A percentile compares a stretch with the other conserved stretches of the same genome.
Evolutionary conservation across 768 basidiomycete species (phyloP).

Genomic region (Daedalea quercina): DNA sequence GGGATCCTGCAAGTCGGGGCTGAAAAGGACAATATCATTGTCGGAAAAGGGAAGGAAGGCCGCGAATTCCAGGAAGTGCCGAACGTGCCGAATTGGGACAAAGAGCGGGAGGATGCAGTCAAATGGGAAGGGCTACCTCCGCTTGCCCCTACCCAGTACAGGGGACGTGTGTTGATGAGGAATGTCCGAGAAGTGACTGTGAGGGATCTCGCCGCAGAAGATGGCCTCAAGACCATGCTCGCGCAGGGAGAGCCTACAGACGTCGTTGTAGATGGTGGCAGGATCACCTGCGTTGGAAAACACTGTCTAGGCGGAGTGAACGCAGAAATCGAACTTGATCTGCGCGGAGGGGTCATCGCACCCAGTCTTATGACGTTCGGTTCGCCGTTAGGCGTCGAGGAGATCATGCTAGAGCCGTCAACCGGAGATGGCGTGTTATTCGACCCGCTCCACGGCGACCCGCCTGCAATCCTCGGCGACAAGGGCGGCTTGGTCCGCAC

Average conservation of each 20-base stretch:
- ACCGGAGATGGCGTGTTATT: constrained; percentile 62
- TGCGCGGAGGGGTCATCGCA: constrained; percentile 62
- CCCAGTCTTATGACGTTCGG: constrained; percentile 73
- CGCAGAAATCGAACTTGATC: constrained; percentile 47
- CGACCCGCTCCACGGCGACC: constrained; percentile 42
- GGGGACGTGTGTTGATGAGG: constrained; percentile 46
- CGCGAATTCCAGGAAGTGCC: constrained; percentile 35
- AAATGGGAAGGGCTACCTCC: constrained; percentile 73
- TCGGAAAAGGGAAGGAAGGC: constrained; percentile 20
- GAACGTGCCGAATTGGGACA: constrained; percentile 61
- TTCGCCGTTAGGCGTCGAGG: constrained; percentile 59
- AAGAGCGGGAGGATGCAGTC: constrained; percentile 56
- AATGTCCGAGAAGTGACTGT: constrained; percentile 44
- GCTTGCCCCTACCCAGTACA: constrained; percentile 37
- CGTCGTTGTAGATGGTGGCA: constrained; percentile 35
- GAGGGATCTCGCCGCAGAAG: constrained; percentile 19
- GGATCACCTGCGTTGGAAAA: constrained; percentile 31
- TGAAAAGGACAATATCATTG: constrained; percentile 17
- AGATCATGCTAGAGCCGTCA: constrained; percentile 60
- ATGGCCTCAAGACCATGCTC: constrained; percentile 24
- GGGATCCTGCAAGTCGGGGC: constrained; percentile 68
- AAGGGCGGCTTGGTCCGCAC: constrained; percentile 50
- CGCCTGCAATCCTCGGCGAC: constrained; percentile 48
- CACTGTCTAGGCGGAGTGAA: constrained; percentile 14
- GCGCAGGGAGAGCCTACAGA: constrained; percentile 11